Percentiles rank a stretch among this genome's conserved stretches.
These are phyloP conservation scores for Marsdenia floribunda DNA, from an alignment of 257 asterid genomes.

Conservation along the genomic window DNA sequence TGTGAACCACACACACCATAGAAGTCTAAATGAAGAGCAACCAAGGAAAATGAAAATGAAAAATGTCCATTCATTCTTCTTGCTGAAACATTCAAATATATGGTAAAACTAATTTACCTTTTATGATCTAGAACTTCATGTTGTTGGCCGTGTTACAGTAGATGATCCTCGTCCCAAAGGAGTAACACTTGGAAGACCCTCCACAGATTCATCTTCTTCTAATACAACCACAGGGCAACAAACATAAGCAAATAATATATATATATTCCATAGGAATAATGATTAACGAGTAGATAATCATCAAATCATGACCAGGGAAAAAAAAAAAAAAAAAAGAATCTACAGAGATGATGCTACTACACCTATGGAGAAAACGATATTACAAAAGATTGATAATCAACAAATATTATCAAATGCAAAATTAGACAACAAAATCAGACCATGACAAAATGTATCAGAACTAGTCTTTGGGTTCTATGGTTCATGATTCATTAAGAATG, in stretches of 20 bases:
- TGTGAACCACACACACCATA: not conserved
- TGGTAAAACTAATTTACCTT: constrained; percentile 1
- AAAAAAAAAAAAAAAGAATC: too few species aligned
- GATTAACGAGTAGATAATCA: not conserved
- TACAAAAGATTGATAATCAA: not conserved
- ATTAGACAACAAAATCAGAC: not conserved
- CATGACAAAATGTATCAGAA: not conserved
- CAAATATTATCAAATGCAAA: not conserved
- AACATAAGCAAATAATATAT: not conserved
- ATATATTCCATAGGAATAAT: not conserved
- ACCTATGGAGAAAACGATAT: not conserved
- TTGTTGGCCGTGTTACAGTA: constrained; percentile 88
- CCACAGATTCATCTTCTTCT: constrained; percentile 52
- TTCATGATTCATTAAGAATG: not conserved
- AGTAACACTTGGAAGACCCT: constrained; percentile 52
- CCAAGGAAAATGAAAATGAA: not conserved
- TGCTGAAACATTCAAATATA: not conserved
- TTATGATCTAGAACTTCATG: constrained; percentile 29
- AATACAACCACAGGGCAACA: constrained; percentile 37
- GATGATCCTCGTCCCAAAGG: constrained; percentile 97
- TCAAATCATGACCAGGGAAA: not conserved
- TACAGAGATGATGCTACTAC: not conserved
- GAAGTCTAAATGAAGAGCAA: not conserved
- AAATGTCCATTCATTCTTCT: not conserved
- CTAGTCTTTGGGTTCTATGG: too few species aligned